phyloP scores from a whole-genome alignment of 345 rosid species.

The Eucalyptus cloeziana region DNA sequence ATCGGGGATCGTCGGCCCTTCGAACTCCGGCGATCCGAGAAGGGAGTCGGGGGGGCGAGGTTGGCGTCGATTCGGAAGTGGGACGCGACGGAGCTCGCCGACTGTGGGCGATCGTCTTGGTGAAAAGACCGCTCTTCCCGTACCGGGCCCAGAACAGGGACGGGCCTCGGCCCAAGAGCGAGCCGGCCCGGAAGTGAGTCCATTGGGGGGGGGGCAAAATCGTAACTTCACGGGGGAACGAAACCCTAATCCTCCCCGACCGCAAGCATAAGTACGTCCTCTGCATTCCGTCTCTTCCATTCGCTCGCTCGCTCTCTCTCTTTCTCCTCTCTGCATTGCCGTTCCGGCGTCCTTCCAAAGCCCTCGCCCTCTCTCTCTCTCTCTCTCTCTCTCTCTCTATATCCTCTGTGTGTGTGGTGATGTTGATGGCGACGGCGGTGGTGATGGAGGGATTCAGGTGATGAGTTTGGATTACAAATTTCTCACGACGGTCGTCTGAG shows the following conservation, averaged over 20 bases:
- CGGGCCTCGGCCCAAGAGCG: not conserved
- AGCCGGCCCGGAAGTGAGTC: not conserved
- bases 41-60: not conserved
- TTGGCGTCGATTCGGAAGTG: not conserved
- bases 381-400: not conserved
- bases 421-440: not conserved
- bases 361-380: not conserved
- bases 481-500: conserved; percentile 89
- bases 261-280: not conserved
- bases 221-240: rapidly evolving
- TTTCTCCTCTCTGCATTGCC: too few species aligned
- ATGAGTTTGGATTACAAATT: conserved; percentile 32
- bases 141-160: not conserved
- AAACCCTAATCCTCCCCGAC: not conserved
- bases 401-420: not conserved
- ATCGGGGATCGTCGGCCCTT: not conserved
- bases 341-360: too few species aligned
- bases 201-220: not conserved
- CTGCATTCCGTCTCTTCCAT: rapidly evolving
- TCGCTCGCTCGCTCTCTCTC: too few species aligned
- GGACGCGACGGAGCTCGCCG: not conserved
- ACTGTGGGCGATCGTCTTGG: not conserved
- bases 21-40: not conserved
- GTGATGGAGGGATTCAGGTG: conserved; percentile 15
- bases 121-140: not conserved